Evolutionary conservation across 345 rosid genomes (phyloP).

Genomic region (Salix brachista): DNA sequence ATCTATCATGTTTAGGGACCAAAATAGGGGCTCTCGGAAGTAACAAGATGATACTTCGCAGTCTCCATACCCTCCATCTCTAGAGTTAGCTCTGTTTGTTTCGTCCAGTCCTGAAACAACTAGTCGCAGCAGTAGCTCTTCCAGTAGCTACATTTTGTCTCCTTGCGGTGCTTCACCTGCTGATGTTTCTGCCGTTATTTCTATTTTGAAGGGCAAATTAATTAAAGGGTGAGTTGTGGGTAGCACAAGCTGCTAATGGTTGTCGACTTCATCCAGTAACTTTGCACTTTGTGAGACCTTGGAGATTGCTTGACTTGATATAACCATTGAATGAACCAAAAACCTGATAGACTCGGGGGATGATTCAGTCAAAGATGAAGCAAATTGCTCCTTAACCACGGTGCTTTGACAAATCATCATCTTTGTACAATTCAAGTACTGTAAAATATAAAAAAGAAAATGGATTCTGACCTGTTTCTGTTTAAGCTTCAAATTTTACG

Average conservation of each 20-base stretch:
- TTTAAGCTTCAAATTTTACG: not conserved
- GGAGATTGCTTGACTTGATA: too few species aligned
- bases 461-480: too few species aligned
- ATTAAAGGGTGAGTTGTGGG: conserved; percentile 36
- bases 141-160: conserved; percentile 32
- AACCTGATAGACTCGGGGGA: not conserved
- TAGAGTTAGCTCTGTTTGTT: conserved; percentile 10
- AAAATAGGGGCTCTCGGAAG: conserved; percentile 38
- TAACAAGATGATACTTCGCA: conserved; percentile 52
- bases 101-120: conserved; percentile 60
- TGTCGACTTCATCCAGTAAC: not conserved
- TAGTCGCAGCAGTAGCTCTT: conserved; percentile 23
- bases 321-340: too few species aligned
- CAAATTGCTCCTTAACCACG: too few species aligned
- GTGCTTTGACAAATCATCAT: too few species aligned
- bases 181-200: conserved; percentile 34
- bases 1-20: too few species aligned
- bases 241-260: not conserved
- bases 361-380: too few species aligned
- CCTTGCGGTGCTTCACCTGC: conserved; percentile 61
- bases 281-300: not conserved
- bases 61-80: conserved; percentile 70
- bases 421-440: too few species aligned
- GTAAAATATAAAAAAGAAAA: too few species aligned
- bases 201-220: conserved; percentile 50